Percentiles rank a stretch among this genome's conserved stretches.
These are phyloP conservation scores for Begonia masoniana DNA, from an alignment of 306 rosid species.

Conservation along the genomic window DNA sequence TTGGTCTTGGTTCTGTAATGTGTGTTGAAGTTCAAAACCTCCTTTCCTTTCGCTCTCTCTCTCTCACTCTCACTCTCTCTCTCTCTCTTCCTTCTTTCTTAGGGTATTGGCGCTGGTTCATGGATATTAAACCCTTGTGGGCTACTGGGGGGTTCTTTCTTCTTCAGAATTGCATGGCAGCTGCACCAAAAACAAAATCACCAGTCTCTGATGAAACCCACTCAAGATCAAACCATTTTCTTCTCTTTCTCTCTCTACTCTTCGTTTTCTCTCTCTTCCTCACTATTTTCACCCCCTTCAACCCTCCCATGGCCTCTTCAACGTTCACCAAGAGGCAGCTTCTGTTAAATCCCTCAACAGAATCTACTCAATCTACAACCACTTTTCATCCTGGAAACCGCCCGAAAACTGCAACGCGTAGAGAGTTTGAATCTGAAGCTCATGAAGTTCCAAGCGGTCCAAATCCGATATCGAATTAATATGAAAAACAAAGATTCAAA, in stretches of 20 bases:
- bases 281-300: slow-evolving; percentile 19
- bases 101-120: slow-evolving; percentile 74
- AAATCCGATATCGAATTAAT: slow-evolving; percentile 12
- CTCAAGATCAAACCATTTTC: slow-evolving; percentile 35
- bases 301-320: slow-evolving; percentile 33
- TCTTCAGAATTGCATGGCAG: slow-evolving; percentile 90
- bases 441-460: slow-evolving; percentile 19
- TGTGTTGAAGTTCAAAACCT: neutral
- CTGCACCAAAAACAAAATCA: slow-evolving; percentile 40
- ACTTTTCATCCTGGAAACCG: slow-evolving; percentile 8
- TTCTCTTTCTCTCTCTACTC: slow-evolving; percentile 32
- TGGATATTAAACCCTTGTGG: slow-evolving; percentile 99
- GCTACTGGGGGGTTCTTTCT: slow-evolving; percentile 93
- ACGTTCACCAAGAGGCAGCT: slow-evolving; percentile 14
- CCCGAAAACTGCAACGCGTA: neutral
- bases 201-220: slow-evolving; percentile 23
- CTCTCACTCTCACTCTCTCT: slow-evolving; percentile 3
- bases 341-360: slow-evolving; percentile 22
- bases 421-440: slow-evolving; percentile 4
- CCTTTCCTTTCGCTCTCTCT: neutral
- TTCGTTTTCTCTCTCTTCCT: slow-evolving; percentile 51
- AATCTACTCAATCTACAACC: slow-evolving; percentile 15
- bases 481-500: neutral
- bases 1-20: too few species aligned
- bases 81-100: slow-evolving; percentile 14